These are phyloP conservation scores for Thielaviopsis musarum DNA, from an alignment of 2,329 filamentous ascomycete genomes.

Conservation along the genomic window DNA sequence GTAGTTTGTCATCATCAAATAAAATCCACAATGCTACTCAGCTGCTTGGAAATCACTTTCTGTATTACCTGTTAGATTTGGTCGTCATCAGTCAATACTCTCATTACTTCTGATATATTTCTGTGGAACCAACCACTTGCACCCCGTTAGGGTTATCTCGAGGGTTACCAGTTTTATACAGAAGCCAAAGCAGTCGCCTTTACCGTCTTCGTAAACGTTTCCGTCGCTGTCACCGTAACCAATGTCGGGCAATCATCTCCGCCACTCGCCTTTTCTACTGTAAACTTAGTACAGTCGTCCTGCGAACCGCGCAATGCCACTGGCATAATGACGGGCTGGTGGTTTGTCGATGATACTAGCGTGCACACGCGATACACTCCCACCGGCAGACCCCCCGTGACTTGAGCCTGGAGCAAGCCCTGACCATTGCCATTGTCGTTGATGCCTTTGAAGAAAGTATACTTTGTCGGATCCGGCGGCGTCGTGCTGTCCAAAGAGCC, in stretches of 20 bases:
- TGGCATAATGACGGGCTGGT: constrained; percentile 42
- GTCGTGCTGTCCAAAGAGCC: constrained; percentile 21
- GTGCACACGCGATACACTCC: constrained; percentile 35
- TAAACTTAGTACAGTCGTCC: constrained; percentile 35
- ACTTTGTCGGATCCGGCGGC: constrained; percentile 23
- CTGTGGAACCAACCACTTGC: background rate
- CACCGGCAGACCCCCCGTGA: constrained; percentile 28
- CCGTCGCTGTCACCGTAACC: constrained; percentile 1
- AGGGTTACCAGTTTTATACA: background rate
- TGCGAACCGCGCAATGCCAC: constrained; percentile 35
- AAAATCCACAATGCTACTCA: background rate
- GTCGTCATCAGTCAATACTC: too few species aligned
- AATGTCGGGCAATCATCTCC: background rate
- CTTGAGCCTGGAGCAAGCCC: constrained; percentile 27
- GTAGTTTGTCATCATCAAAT: background rate
- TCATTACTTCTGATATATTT: background rate
- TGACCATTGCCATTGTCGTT: constrained; percentile 32
- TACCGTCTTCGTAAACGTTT: background rate
- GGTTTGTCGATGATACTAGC: constrained; percentile 32
- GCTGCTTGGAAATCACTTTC: background rate
- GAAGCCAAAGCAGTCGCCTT: background rate
- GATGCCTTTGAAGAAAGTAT: constrained; percentile 42
- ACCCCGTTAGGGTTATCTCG: background rate
- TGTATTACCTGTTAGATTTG: background rate
- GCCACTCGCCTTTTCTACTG: constrained; percentile 17